Base-by-base conservation (phyloP, 2,329 filamentous ascomycete species). In the Penicillium sp. region DNA sequence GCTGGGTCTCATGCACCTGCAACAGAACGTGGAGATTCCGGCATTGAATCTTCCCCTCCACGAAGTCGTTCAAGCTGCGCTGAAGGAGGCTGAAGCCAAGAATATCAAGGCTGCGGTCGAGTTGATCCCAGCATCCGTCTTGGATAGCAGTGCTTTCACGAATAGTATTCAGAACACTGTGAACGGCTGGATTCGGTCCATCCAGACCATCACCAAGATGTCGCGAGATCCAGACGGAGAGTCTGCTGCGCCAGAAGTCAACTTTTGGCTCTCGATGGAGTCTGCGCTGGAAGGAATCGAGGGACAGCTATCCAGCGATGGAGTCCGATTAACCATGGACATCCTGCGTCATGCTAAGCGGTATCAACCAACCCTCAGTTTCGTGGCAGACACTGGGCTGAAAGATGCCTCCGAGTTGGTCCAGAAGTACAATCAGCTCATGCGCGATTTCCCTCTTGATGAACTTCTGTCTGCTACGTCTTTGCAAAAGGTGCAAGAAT, bases 181-280 rank as follows among this genome's bases (percentile, higher is more conserved):
- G 54, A 99, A 97, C 71, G 87, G 88, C 57, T 99, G 94, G 94
- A 99, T 99, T 76, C 96, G 96, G 76, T 96, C 93, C 9, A 99
- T 99, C 59, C 93, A 97, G 71, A 88, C 88, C 41, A 95, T 97
- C 62, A 99, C 94, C 32, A 95, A 95, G 75, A 89, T 96, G 79
- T 90, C 91, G 33, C 86, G 91, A 66, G 94, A 99, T 64, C 86
- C 90, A 1, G 69, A 87, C 70, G 80, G 83, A 59, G 81, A 86
- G 26, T 96, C 91, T 18, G 94, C 94, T 26, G 93, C 90, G 50
- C 94, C 97, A 71, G 94, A 99, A 73, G 96, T 99, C 72, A 97
- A 97, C 72, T 99, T 99, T 68, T 99, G 94, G 94, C 74, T 99
- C 44, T 95, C 91, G 2, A 96, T 99, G 89, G 95, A 99, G 73